phyloP scores from a whole-genome alignment of 805 yeast species.

The Wickerhamiella qilinensis region DNA sequence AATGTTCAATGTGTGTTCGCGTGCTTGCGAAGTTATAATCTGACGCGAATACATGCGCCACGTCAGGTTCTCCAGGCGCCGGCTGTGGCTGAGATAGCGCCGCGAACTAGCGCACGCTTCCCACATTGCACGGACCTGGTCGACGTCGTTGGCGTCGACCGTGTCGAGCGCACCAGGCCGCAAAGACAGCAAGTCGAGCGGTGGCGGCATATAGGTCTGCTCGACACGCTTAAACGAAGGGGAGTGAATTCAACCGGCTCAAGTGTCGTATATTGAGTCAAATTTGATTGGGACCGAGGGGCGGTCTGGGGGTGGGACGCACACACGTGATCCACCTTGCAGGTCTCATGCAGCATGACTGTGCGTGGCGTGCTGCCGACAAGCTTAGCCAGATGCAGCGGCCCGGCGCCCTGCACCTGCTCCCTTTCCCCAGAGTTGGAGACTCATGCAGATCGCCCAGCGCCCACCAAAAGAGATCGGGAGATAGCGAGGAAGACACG shows the following conservation, averaged over 20 bases:
- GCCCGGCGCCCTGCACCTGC: too few species aligned
- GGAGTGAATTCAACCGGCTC: too few species aligned
- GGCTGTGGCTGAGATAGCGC: conserved; percentile 12
- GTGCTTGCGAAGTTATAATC: too few species aligned
- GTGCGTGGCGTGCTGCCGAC: neutral
- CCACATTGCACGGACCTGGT: conserved; percentile 15
- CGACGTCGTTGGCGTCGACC: conserved; percentile 13
- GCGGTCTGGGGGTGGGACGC: neutral
- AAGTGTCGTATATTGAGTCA: too few species aligned
- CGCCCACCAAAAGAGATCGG: too few species aligned
- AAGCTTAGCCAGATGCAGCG: too few species aligned
- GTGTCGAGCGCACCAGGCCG: conserved; percentile 12
- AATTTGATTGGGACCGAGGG: neutral
- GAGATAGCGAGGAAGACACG: too few species aligned
- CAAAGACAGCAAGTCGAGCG: conserved; percentile 8
- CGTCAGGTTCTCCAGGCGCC: conserved; percentile 13
- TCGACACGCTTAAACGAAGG: too few species aligned
- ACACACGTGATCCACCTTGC: neutral
- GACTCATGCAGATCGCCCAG: too few species aligned
- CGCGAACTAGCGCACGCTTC: conserved; percentile 14
- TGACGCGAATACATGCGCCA: conserved; percentile 17
- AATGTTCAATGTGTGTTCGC: too few species aligned
- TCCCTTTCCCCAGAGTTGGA: too few species aligned
- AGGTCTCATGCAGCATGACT: neutral
- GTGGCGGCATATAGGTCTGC: neutral